Conservation (phyloP, 1,139 yeast species). For the Scheffersomyces illinoinensis region DNA sequence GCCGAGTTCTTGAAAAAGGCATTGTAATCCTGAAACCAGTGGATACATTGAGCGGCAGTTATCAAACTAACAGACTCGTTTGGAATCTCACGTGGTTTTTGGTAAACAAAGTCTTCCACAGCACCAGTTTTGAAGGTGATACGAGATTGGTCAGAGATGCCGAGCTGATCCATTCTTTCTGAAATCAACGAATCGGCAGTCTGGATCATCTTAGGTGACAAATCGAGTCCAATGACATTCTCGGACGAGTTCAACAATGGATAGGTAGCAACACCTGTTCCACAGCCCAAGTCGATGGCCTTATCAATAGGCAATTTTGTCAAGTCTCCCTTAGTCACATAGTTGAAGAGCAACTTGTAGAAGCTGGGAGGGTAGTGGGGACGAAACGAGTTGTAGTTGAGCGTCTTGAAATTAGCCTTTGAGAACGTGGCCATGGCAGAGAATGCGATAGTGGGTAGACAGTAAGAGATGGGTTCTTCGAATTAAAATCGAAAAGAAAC, state of each 20-base stretch:
- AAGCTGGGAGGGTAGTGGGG: slow-evolving; percentile 26
- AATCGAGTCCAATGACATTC: slow-evolving; percentile 35
- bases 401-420: slow-evolving; percentile 55
- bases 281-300: slow-evolving; percentile 42
- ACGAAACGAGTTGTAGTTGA: slow-evolving; percentile 54
- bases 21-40: slow-evolving; percentile 44
- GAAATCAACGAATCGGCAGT: slow-evolving; percentile 31
- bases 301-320: slow-evolving; percentile 17
- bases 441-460: neutral
- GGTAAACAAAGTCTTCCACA: slow-evolving; percentile 32
- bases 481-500: neutral
- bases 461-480: neutral
- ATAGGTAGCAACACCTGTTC: slow-evolving; percentile 43
- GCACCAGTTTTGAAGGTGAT: slow-evolving; percentile 36
- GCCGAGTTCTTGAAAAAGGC: slow-evolving; percentile 30
- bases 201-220: slow-evolving; percentile 35
- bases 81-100: slow-evolving; percentile 14
- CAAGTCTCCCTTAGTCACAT: slow-evolving; percentile 16
- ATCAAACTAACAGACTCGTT: slow-evolving; percentile 32
- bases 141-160: slow-evolving; percentile 23
- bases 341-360: slow-evolving; percentile 21
- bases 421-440: slow-evolving; percentile 65
- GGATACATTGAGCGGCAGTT: slow-evolving; percentile 49
- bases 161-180: slow-evolving; percentile 25
- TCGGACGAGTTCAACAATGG: slow-evolving; percentile 34